A percentile compares a stretch with the other conserved stretches of the same genome.
These are phyloP conservation scores for Malus domestica DNA, from an alignment of 306 rosid genomes.

Conservation along the genomic window ASM211411v1 NC_041802.1:1512501-1513000, in stretches of 20 bases:
- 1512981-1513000: conserved; percentile 75
- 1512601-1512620: conserved; percentile 51
- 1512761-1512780: conserved; percentile 81
- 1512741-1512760: conserved; percentile 65
- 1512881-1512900: conserved; percentile 75
- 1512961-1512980: conserved; percentile 81
- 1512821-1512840: conserved; percentile 59
- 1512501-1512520: neutral
- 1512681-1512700: conserved; percentile 55
- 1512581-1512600: neutral
- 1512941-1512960: conserved; percentile 61
- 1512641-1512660: conserved; percentile 71
- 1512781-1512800: conserved; percentile 84
- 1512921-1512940: conserved; percentile 61
- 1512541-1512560: neutral
- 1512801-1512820: conserved; percentile 67
- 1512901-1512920: conserved; percentile 78
- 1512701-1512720: conserved; percentile 86
- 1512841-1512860: conserved; percentile 71
- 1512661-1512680: conserved; percentile 73
- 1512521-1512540: neutral
- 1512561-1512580: neutral
- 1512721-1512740: conserved; percentile 55
- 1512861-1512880: conserved; percentile 72
- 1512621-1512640: conserved; percentile 56